Conservation (phyloP, 1,139 yeast genomes). For the Yamadazyma trypodendri region DNA sequence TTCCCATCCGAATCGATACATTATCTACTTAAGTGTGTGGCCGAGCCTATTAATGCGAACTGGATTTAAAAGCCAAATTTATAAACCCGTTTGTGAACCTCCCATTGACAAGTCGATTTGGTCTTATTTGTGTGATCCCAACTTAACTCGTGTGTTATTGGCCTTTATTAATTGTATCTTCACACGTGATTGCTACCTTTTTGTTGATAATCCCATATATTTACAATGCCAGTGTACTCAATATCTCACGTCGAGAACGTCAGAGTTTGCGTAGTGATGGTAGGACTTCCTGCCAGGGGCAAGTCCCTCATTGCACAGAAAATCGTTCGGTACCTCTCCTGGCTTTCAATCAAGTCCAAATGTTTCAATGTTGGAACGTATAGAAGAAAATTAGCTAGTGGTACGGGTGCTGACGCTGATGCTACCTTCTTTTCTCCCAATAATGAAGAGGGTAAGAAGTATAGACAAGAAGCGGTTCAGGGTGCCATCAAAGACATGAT, state of each 20-base stretch:
- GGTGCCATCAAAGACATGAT: slow-evolving; percentile 81
- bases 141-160: too few species aligned
- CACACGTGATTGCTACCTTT: too few species aligned
- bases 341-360: slow-evolving; percentile 86
- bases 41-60: not conserved
- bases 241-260: slow-evolving; percentile 71
- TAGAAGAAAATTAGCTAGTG: slow-evolving; percentile 57
- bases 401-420: slow-evolving; percentile 21
- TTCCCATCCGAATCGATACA: not conserved
- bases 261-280: slow-evolving; percentile 75
- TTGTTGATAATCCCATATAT: not conserved
- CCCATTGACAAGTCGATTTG: not conserved
- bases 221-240: slow-evolving; percentile 66
- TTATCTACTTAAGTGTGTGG: not conserved
- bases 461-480: slow-evolving; percentile 68
- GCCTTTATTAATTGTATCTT: too few species aligned
- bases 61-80: not conserved
- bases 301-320: slow-evolving; percentile 80
- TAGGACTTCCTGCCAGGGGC: slow-evolving; percentile 70
- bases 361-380: slow-evolving; percentile 89
- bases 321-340: slow-evolving; percentile 82
- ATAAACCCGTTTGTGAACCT: not conserved
- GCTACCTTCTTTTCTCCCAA: slow-evolving; percentile 78
- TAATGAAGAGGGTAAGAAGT: slow-evolving; percentile 61
- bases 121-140: not conserved